These are phyloP conservation scores for Thyridium curvatum DNA, from an alignment of 2,329 filamentous ascomycete species.

Conservation along the genomic window DNA sequence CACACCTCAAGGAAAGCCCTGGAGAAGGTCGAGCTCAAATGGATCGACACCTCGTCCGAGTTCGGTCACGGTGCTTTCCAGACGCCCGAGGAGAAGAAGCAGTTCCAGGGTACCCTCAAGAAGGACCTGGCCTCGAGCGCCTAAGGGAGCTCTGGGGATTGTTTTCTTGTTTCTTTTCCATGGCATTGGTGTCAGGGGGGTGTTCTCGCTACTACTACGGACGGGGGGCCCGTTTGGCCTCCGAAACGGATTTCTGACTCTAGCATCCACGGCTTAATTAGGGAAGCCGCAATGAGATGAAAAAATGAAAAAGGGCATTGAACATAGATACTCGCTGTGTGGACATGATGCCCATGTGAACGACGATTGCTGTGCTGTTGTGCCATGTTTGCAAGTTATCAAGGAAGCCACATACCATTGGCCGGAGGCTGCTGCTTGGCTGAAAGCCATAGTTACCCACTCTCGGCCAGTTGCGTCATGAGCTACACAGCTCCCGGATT, in stretches of 20 bases:
- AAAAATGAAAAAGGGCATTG: neutral
- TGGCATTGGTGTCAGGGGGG: slow-evolving; percentile 49
- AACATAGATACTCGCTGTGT: too few species aligned
- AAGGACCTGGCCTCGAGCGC: slow-evolving; percentile 66
- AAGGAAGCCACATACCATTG: too few species aligned
- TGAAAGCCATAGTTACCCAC: too few species aligned
- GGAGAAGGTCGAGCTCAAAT: slow-evolving; percentile 99
- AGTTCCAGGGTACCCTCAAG: slow-evolving; percentile 98
- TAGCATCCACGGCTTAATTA: slow-evolving; percentile 18
- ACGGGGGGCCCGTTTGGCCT: slow-evolving; percentile 1
- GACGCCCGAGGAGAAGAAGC: slow-evolving; percentile 95
- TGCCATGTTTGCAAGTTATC: too few species aligned
- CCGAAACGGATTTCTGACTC: slow-evolving; percentile 11
- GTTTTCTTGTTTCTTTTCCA: slow-evolving; percentile 32
- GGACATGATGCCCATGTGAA: too few species aligned
- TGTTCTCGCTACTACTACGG: slow-evolving; percentile 16
- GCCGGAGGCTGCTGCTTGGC: too few species aligned
- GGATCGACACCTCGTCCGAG: slow-evolving; percentile 99
- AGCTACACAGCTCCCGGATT: too few species aligned
- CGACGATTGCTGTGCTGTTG: too few species aligned
- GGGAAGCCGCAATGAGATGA: slow-evolving; percentile 16
- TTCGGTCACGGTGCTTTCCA: slow-evolving; percentile 99
- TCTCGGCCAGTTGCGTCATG: too few species aligned
- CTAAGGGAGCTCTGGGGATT: slow-evolving; percentile 22
- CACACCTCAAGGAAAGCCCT: slow-evolving; percentile 93